Evolutionary conservation across 148 eudicot genomes (phyloP), one percentile per base, ranked within the genome.

Genomic region (Fagopyrum homotropicum): DNA sequence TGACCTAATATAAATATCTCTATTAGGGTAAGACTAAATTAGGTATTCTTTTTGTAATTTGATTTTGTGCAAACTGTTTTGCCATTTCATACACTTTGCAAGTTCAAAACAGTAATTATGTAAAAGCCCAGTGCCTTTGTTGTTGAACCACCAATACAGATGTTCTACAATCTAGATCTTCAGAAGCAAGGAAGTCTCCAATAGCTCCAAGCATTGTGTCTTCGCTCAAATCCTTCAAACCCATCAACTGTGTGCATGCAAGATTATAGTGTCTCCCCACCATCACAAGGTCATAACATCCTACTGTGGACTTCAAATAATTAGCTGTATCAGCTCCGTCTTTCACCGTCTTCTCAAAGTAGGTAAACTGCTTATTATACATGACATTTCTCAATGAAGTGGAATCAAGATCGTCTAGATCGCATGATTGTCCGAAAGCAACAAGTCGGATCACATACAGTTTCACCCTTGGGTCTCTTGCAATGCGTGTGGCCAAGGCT

Each of bases 141-240:
- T 83, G 87, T 77, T 86, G 93, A 72, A 91, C 68, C 12, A 89
- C 88, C 60, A 91, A 77, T 30, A 87, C 75, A 0, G 97, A 86
- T 12, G 87, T 80, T 51, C 52, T 51, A 1, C 84, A 84, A 15
- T 54, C 75, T 2, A 78, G 79, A 75, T 87, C 88, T 0, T 85
- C 78, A 0, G 89, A 77, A 10, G 91, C 86, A 7, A 89, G 76
- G 66, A 83, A 45, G 49, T 91, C 97, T 2, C 97, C 97, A 0
- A 87, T n/a, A 3, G 69, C 72, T 1, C 91, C 93, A 4, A 89
- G 76, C 71, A 85, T 88, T 0, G 86, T 85, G 2, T 82, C 73
- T 60, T 89, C 89, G 40, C 79, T 75, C 93, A 93, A 87, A 5
- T 81, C 86, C 8, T 64, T 73, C 2, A 91, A 74, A 2, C 89